Percentiles rank a stretch among this genome's conserved stretches.
Conservation (phyloP, 2,329 filamentous ascomycete species). For the Falciphora oryzae region DNA sequence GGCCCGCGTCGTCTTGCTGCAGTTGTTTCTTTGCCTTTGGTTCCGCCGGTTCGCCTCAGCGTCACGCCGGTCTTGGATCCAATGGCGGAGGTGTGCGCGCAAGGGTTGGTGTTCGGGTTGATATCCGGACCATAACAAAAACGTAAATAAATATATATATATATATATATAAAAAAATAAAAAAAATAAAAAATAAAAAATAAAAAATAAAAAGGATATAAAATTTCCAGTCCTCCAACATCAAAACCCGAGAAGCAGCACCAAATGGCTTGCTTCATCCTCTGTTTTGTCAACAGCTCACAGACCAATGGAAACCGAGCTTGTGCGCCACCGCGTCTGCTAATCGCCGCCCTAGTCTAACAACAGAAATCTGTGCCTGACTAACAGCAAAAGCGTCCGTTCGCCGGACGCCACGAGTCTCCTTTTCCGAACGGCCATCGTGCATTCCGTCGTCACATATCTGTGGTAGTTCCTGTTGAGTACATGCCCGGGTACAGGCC, state of each 20-base stretch:
- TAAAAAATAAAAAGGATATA: too few species aligned
- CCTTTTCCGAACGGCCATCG: neutral
- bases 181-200: neutral
- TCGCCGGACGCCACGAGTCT: slow-evolving; percentile 3
- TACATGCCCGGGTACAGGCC: neutral
- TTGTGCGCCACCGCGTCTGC: neutral
- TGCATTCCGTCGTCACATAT: neutral
- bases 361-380: neutral
- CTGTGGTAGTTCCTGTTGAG: too few species aligned
- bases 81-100: too few species aligned
- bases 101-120: neutral
- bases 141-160: too few species aligned
- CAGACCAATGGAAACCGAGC: neutral
- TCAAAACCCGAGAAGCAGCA: too few species aligned
- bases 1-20: too few species aligned
- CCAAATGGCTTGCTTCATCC: too few species aligned
- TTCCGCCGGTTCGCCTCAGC: neutral
- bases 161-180: too few species aligned
- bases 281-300: neutral
- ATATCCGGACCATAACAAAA: neutral
- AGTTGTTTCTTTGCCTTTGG: too few species aligned
- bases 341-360: slow-evolving; percentile 2
- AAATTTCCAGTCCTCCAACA: too few species aligned
- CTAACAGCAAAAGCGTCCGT: neutral
- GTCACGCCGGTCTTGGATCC: neutral